Evolutionary conservation across 2,329 filamentous ascomycete genomes (phyloP).

Genomic region (Trichoderma simmonsii): DNA sequence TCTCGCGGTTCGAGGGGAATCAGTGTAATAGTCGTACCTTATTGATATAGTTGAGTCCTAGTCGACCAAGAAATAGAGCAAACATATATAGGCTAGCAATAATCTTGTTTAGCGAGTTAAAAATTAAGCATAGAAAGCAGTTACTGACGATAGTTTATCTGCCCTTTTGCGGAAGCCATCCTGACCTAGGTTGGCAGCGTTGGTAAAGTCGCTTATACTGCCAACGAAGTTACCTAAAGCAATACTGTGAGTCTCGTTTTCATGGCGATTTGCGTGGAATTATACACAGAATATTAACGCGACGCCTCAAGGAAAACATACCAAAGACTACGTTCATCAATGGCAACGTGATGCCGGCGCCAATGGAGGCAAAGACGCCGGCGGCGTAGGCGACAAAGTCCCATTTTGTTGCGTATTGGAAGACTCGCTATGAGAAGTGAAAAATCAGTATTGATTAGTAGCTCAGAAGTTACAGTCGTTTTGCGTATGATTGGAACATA

Average conservation of each 20-base stretch:
- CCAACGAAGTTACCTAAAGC: slow-evolving; percentile 42
- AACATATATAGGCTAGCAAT: slow-evolving; percentile 61
- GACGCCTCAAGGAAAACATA: slow-evolving; percentile 23
- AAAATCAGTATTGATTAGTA: neutral
- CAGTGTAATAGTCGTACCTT: slow-evolving; percentile 36
- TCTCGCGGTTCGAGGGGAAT: neutral
- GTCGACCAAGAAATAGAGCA: slow-evolving; percentile 65
- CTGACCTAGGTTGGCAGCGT: slow-evolving; percentile 32
- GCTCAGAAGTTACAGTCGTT: neutral
- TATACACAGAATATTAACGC: neutral
- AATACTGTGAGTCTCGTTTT: neutral
- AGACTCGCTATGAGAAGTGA: slow-evolving; percentile 41
- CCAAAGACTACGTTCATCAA: slow-evolving; percentile 60
- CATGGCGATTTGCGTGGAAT: neutral
- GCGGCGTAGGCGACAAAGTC: slow-evolving; percentile 48
- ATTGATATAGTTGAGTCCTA: slow-evolving; percentile 60
- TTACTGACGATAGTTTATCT: slow-evolving; percentile 44
- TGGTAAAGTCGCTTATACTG: slow-evolving; percentile 41
- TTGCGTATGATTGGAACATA: slow-evolving; percentile 16
- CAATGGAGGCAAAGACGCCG: slow-evolving; percentile 48
- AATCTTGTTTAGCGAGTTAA: neutral
- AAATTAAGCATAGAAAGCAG: neutral
- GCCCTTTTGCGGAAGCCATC: slow-evolving; percentile 40
- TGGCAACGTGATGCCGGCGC: slow-evolving; percentile 53
- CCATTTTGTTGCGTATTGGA: slow-evolving; percentile 52